Conservation (phyloP, 202 grass and related monocot species). For the Schoenoplectus tabernaemontani region DNA sequence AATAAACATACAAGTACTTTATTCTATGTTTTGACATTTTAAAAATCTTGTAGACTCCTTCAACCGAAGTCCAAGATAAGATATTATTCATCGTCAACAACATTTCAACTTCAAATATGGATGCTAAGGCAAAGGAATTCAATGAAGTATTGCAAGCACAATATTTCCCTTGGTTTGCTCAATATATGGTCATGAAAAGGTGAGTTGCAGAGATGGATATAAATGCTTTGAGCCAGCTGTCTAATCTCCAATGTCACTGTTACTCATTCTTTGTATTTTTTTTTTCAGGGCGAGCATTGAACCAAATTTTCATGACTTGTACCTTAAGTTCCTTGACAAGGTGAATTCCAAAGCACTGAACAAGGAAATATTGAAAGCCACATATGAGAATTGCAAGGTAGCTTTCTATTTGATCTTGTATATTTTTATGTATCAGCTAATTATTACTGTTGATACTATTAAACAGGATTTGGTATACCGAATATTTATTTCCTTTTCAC, state of each 20-base stretch:
- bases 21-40: slow-evolving; percentile 20
- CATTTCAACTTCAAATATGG: slow-evolving; percentile 82
- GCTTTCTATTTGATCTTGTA: slow-evolving; percentile 3
- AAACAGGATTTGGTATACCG: background rate
- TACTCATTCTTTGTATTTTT: slow-evolving; percentile 9
- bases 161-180: slow-evolving; percentile 88
- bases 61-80: slow-evolving; percentile 90
- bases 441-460: slow-evolving; percentile 4
- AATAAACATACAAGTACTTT: background rate
- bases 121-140: slow-evolving; percentile 85
- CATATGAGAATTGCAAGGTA: slow-evolving; percentile 99
- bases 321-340: slow-evolving; percentile 90
- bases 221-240: background rate
- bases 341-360: slow-evolving; percentile 78
- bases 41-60: slow-evolving; percentile 50
- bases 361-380: slow-evolving; percentile 94
- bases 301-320: slow-evolving; percentile 97
- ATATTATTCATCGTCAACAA: slow-evolving; percentile 99
- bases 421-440: background rate
- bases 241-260: background rate
- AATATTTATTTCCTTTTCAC: background rate
- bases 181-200: slow-evolving; percentile 99
- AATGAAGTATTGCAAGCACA: slow-evolving; percentile 67
- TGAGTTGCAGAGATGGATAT: slow-evolving; percentile 4
- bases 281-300: slow-evolving; percentile 83